These are phyloP conservation scores for Gorgonomyces haynaldii DNA, from an alignment of 192 early-diverging fungal genomes.

Conservation along the genomic window DNA sequence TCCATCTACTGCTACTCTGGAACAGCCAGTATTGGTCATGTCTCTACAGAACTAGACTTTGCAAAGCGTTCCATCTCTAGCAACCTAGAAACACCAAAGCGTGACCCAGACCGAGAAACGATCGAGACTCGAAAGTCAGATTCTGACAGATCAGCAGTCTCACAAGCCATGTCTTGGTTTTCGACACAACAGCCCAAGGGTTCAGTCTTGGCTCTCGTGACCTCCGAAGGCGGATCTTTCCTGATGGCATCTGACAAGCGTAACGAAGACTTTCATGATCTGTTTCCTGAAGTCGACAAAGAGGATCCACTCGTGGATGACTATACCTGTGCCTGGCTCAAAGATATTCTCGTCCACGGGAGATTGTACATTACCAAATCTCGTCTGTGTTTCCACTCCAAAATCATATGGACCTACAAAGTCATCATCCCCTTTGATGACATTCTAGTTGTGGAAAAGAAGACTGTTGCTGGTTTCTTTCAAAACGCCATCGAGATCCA, in stretches of 20 bases:
- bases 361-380: constrained; percentile 28
- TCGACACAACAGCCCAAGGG: too few relatives aligned
- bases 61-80: too few relatives aligned
- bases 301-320: constrained; percentile 21
- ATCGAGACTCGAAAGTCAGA: too few relatives aligned
- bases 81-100: too few relatives aligned
- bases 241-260: constrained; percentile 16
- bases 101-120: too few relatives aligned
- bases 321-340: constrained; percentile 36
- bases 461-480: constrained; percentile 30
- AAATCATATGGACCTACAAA: constrained; percentile 33
- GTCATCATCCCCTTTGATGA: constrained; percentile 21
- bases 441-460: constrained; percentile 25
- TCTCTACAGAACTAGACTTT: too few relatives aligned
- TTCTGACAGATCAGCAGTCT: too few relatives aligned
- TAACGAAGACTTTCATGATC: constrained; percentile 35
- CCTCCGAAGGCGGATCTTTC: background rate
- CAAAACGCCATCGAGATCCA: constrained; percentile 31
- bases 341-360: constrained; percentile 36
- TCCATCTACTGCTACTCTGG: too few relatives aligned
- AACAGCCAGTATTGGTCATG: too few relatives aligned
- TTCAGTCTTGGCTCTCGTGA: too few relatives aligned
- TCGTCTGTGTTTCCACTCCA: constrained; percentile 29
- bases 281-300: constrained; percentile 22
- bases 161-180: too few relatives aligned